Evolutionary conservation across 257 asterid species (phyloP).

Genomic region (Plantago elongata): DNA sequence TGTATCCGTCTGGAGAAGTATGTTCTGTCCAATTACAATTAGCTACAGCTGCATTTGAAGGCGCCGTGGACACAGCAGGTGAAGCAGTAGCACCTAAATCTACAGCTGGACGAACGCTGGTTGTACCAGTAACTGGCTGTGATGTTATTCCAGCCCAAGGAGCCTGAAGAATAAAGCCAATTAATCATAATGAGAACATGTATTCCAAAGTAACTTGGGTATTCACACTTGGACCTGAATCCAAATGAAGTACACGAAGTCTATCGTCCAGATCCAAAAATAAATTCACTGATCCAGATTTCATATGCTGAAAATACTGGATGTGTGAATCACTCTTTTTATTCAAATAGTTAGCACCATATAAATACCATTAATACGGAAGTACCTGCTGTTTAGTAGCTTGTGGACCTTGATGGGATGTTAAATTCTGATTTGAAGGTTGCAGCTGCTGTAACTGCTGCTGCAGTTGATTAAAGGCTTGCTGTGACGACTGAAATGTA

Average conservation of each 20-base stretch:
- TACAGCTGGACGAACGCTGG: constrained; percentile 36
- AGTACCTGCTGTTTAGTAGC: constrained; percentile 66
- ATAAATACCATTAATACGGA: background rate
- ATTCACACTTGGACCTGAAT: background rate
- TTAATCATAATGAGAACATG: background rate
- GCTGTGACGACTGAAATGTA: constrained; percentile 83
- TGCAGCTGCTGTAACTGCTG: constrained; percentile 84
- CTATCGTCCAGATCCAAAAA: too few species aligned
- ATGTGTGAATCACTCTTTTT: too few species aligned
- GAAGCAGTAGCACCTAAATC: constrained; percentile 37
- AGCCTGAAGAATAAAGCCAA: constrained; percentile 33
- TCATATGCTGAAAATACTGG: too few species aligned
- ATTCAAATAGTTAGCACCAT: too few species aligned
- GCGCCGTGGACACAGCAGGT: constrained; percentile 25
- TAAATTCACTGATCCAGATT: too few species aligned
- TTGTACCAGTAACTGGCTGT: constrained; percentile 35
- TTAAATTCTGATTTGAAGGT: constrained; percentile 53
- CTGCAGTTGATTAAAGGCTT: constrained; percentile 81
- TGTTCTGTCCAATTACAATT: constrained; percentile 89
- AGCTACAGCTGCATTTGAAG: constrained; percentile 25
- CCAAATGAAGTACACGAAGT: background rate
- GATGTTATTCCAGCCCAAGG: constrained; percentile 56
- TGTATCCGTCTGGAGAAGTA: constrained; percentile 88
- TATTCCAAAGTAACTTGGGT: background rate
- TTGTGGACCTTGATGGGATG: constrained; percentile 52